Evolutionary conservation across 192 early-diverging fungal species (phyloP).

Genomic region (Coemansia sp.): DNA sequence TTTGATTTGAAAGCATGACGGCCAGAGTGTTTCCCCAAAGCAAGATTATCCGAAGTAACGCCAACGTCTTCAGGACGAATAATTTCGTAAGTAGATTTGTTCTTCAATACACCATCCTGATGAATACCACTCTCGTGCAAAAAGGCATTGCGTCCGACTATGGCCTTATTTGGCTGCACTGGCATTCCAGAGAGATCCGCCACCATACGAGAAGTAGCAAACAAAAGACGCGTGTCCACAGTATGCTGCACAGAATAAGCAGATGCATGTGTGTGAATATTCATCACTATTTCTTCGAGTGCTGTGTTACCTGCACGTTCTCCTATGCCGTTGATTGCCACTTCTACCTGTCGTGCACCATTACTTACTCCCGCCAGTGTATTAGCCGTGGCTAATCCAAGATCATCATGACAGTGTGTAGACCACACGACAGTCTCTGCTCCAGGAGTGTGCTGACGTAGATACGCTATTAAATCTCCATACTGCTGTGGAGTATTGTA

Average conservation of each 20-base stretch:
- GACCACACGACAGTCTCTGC: conserved; percentile 77
- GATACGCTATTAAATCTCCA: conserved; percentile 79
- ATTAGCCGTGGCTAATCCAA: conserved; percentile 96
- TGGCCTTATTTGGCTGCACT: conserved; percentile 98
- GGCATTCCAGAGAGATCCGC: conserved; percentile 87
- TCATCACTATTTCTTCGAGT: conserved; percentile 95
- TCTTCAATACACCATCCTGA: conserved; percentile 96
- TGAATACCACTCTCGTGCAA: conserved; percentile 98
- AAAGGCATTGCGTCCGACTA: conserved; percentile 96
- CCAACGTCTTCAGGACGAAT: conserved; percentile 92
- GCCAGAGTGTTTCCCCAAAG: conserved; percentile 96
- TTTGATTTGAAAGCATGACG: conserved; percentile 87
- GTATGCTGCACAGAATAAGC: conserved; percentile 87
- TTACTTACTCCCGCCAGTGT: conserved; percentile 86
- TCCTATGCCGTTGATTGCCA: conserved; percentile 97
- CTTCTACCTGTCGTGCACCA: conserved; percentile 95
- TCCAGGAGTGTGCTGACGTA: conserved; percentile 72
- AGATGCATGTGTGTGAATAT: conserved; percentile 88
- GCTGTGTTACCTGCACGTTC: conserved; percentile 98
- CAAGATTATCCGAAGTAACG: conserved; percentile 77
- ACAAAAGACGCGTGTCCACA: conserved; percentile 86
- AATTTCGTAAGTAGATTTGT: conserved; percentile 96
- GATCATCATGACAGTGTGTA: conserved; percentile 98
- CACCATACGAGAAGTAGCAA: conserved; percentile 85
- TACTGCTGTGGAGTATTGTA: conserved; percentile 92